Evolutionary conservation across 1,139 yeast genomes (phyloP).

Genomic region (Hemisphaericaspora xylanilytica): DNA sequence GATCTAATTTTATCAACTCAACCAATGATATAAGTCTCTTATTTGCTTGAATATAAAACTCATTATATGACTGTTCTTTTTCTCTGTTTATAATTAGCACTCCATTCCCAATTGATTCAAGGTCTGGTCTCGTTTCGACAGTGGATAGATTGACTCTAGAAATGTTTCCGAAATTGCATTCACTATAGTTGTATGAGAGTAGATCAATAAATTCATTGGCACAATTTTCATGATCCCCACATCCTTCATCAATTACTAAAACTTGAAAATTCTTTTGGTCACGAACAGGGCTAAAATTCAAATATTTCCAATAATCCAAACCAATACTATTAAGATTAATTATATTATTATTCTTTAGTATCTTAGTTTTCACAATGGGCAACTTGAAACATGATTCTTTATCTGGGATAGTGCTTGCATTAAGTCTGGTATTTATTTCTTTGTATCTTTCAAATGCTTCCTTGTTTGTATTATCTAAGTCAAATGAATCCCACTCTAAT

Average conservation of each 20-base stretch:
- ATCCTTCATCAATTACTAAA: slow-evolving; percentile 43
- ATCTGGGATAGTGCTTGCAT: slow-evolving; percentile 4
- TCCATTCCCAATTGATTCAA: slow-evolving; percentile 34
- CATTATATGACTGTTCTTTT: slow-evolving; percentile 23
- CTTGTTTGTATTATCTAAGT: slow-evolving; percentile 17
- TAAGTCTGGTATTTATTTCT: slow-evolving; percentile 15
- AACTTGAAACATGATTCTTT: slow-evolving; percentile 25
- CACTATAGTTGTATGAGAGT: slow-evolving; percentile 43
- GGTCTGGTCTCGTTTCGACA: slow-evolving; percentile 31
- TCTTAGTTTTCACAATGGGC: slow-evolving; percentile 27
- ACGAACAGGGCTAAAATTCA: slow-evolving; percentile 54
- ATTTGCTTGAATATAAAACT: slow-evolving; percentile 30
- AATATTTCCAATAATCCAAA: slow-evolving; percentile 51
- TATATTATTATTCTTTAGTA: slow-evolving; percentile 29
- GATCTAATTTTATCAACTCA: slow-evolving; percentile 37
- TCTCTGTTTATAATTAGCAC: slow-evolving; percentile 28
- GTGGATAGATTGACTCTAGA: slow-evolving; percentile 32
- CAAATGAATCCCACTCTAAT: slow-evolving; percentile 39
- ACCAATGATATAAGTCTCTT: slow-evolving; percentile 30
- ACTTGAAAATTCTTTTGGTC: slow-evolving; percentile 50
- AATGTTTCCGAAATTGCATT: slow-evolving; percentile 49
- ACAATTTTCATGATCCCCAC: slow-evolving; percentile 17
- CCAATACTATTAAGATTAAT: slow-evolving; percentile 39
- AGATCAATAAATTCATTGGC: slow-evolving; percentile 38
- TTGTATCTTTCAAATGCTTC: slow-evolving; percentile 24